Evolutionary conservation across 805 yeast genomes (phyloP), one percentile per base, ranked within the genome.

Genomic region (Zygosaccharomyces lentus): DNA sequence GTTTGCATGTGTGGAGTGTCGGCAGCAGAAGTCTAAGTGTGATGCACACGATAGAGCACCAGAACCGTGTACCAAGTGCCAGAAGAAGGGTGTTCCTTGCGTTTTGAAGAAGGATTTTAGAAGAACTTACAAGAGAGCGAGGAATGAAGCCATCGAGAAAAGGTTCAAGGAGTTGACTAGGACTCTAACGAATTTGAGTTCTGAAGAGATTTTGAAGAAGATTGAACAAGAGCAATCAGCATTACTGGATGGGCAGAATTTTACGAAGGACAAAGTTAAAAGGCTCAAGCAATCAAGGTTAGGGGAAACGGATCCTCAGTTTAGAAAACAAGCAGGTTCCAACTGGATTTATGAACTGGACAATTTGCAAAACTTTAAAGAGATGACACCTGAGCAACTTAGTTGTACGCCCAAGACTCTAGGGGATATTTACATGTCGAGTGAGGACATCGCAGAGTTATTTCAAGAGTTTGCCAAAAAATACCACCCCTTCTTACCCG

Each of bases 1-100:
- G 46, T 79, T 89, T 62, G 98, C 98, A 0, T 93, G 99, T 70
- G 88, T 87, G 1, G 96, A 91, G 58, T 93, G 99, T 62, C 78
- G 98, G 10, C 98, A 93, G 66, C 99, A 91, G 64, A 93, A 93
- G 67, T 83, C 89, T 29, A 79, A 81, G 57, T 90, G 97, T 68
- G 96, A 90, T 67, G 95, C 96, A 9, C 78, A 74, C 52, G 89
- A 80, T 48, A 73, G 71, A 41, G 77, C 81, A 26, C 96, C 96
- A 0, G 71, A 71, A 7, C 86, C 96, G 1, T 93, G 99, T 58
- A 72, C 91, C 0, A 72, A 96, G 50, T 93, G 99, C 64, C 59
- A 69, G 8, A 85, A 84, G 61, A 79, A 87, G 58, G 78, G 79
- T 6, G 70, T 84, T 2, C 71, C 71, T 13, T 91, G 99, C 62